Percentiles rank a stretch among this genome's conserved stretches.
Evolutionary conservation across 139 green algal species (phyloP).

Genomic region (Klebsormidium nitens): DNA sequence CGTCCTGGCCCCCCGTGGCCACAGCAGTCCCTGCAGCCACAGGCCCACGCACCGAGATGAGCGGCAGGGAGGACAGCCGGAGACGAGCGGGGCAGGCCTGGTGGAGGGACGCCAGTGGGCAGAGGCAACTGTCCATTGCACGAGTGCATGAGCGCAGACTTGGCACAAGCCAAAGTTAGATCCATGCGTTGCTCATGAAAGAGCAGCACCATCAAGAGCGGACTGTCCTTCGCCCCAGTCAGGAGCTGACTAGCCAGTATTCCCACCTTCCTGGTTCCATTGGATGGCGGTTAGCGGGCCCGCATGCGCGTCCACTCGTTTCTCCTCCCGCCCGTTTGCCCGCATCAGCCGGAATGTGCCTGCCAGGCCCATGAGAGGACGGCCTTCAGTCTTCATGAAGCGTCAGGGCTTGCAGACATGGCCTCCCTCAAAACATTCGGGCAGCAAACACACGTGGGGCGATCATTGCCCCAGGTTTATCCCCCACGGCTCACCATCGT

Average conservation of each 20-base stretch:
- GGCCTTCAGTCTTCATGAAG: no score
- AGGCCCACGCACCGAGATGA: not conserved
- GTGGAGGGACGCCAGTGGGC: not conserved
- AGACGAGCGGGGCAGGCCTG: not conserved
- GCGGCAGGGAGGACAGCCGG: not conserved
- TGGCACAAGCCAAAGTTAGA: no score
- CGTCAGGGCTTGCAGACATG: no score
- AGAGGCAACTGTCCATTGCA: not conserved
- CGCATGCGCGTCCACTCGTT: slow-evolving; percentile 61
- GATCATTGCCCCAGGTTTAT: no score
- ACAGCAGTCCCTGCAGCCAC: slow-evolving; percentile 60
- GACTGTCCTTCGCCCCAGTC: not conserved
- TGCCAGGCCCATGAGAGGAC: no score
- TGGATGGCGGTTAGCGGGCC: slow-evolving; percentile 57
- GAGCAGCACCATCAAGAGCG: not conserved
- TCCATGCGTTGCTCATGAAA: not conserved
- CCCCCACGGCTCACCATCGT: no score
- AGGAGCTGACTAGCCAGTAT: slow-evolving; percentile 7
- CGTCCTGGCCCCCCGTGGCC: slow-evolving; percentile 70
- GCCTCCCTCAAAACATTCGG: no score
- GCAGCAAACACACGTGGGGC: no score
- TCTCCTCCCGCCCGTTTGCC: slow-evolving; percentile 56
- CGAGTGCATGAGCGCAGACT: not conserved
- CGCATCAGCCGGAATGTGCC: slow-evolving; percentile 61
- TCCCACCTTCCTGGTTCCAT: slow-evolving; percentile 64